Percentiles rank a stretch among this genome's conserved stretches.
phyloP scores from a whole-genome alignment of 768 basidiomycete genomes.

The Xerocomus spinulosus region DNA sequence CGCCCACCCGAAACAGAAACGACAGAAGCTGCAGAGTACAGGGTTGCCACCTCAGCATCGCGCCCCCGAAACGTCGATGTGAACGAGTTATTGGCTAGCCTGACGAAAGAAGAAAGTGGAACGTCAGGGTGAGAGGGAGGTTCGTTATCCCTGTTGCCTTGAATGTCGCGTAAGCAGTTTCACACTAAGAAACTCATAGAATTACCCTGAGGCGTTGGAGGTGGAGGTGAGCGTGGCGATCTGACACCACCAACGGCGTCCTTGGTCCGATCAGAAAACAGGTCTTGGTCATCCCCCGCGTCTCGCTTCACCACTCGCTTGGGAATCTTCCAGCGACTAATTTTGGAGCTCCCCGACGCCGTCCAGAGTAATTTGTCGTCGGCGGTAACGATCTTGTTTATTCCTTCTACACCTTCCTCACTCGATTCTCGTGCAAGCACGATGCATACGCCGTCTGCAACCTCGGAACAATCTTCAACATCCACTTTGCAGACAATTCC shows the following conservation, averaged over 20 bases:
- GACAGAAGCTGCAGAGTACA: conserved; percentile 82
- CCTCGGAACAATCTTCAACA: conserved; percentile 72
- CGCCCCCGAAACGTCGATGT: conserved; percentile 41
- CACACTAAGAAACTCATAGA: background rate
- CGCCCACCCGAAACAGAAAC: conserved; percentile 56
- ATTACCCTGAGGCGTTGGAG: conserved; percentile 20
- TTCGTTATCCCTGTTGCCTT: conserved; percentile 21
- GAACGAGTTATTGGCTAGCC: conserved; percentile 60
- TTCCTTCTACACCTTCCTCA: conserved; percentile 50
- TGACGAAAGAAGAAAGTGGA: conserved; percentile 66
- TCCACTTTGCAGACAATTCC: conserved; percentile 93
- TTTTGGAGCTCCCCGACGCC: conserved; percentile 74
- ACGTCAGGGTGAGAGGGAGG: conserved; percentile 50
- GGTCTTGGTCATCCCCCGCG: conserved; percentile 11
- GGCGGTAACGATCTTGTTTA: conserved; percentile 78
- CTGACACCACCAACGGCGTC: conserved; percentile 16
- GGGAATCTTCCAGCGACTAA: conserved; percentile 77
- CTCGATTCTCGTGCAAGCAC: conserved; percentile 69
- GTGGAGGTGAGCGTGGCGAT: conserved; percentile 9
- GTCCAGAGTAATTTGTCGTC: conserved; percentile 90
- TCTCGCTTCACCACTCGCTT: conserved; percentile 33
- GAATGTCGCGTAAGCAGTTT: conserved; percentile 9
- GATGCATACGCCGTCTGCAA: conserved; percentile 87
- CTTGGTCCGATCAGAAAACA: conserved; percentile 12
- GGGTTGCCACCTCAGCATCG: conserved; percentile 78